Percentiles rank a stretch among this genome's conserved stretches.
These are phyloP conservation scores for Coleophoma crateriformis DNA, from an alignment of 2,329 filamentous ascomycete genomes.

Conservation along the genomic window DNA sequence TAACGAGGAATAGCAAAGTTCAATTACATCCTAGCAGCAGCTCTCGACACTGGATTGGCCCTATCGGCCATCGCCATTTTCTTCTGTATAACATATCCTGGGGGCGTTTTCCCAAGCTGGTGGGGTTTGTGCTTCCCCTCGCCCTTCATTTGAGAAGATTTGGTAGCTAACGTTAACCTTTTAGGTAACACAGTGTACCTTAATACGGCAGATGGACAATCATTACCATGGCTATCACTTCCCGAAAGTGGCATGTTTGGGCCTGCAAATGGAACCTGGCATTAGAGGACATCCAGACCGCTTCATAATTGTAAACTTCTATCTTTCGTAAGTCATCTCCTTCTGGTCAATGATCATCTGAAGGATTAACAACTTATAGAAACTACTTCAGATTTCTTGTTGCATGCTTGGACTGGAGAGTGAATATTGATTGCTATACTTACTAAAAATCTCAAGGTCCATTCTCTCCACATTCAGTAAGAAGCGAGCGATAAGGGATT, in stretches of 20 bases:
- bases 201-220: conserved; percentile 16
- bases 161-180: too few species aligned
- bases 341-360: too few species aligned
- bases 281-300: background rate
- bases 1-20: background rate
- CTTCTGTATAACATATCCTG: conserved; percentile 59
- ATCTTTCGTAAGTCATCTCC: too few species aligned
- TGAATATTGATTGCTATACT: too few species aligned
- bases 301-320: too few species aligned
- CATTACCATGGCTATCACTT: conserved; percentile 8
- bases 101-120: conserved; percentile 47
- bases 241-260: conserved; percentile 12
- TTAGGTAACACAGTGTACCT: conserved; percentile 13
- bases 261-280: conserved; percentile 6
- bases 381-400: too few species aligned
- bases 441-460: too few species aligned
- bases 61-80: conserved; percentile 65
- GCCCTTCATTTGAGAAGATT: too few species aligned
- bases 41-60: conserved; percentile 63
- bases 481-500: too few species aligned
- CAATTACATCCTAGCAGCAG: conserved; percentile 59
- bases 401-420: too few species aligned
- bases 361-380: too few species aligned
- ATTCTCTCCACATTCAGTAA: too few species aligned
- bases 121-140: conserved; percentile 42